A percentile compares a stretch with the other conserved stretches of the same genome.
Evolutionary conservation across 2,329 filamentous ascomycete genomes (phyloP).

Genomic region (Monilinia fructigena): DNA sequence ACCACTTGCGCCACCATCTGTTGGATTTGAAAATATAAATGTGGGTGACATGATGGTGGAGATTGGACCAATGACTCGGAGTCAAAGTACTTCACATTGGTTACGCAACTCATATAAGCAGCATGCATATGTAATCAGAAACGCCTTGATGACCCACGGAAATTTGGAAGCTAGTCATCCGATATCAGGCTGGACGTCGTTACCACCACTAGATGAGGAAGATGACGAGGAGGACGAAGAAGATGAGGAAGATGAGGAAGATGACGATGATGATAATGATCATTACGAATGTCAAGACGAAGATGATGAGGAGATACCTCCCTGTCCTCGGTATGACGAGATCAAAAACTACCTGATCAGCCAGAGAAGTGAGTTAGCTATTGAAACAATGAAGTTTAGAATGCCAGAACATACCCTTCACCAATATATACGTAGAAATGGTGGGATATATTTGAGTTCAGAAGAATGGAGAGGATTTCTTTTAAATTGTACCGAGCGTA

Average conservation of each 20-base stretch:
- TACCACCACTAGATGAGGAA: too few relatives aligned
- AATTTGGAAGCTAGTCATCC: not conserved
- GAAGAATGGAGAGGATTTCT: conserved; percentile 22
- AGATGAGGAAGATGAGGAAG: not conserved
- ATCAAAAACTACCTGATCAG: conserved; percentile 7
- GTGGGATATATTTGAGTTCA: not conserved
- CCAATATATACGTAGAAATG: conserved; percentile 16
- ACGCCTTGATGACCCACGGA: conserved; percentile 7
- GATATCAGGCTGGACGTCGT: not conserved
- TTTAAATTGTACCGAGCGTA: not conserved
- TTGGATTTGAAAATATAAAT: conserved; percentile 2
- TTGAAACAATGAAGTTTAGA: conserved; percentile 20
- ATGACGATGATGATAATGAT: not conserved
- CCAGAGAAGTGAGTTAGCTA: conserved; percentile 9
- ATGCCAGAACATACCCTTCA: conserved; percentile 18
- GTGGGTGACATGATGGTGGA: not conserved
- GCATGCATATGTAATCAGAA: conserved; percentile 1
- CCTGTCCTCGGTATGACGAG: conserved; percentile 12
- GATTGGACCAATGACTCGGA: not conserved
- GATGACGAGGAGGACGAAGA: not conserved
- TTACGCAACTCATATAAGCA: conserved; percentile 3
- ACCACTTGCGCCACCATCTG: not conserved
- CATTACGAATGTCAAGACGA: not conserved
- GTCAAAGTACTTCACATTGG: not conserved
- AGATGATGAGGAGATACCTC: not conserved